Percentiles rank a stretch among this genome's conserved stretches.
These are phyloP conservation scores for Tuber brumale DNA, from an alignment of 495 filamentous ascomycete genomes.

Conservation along the genomic window DNA sequence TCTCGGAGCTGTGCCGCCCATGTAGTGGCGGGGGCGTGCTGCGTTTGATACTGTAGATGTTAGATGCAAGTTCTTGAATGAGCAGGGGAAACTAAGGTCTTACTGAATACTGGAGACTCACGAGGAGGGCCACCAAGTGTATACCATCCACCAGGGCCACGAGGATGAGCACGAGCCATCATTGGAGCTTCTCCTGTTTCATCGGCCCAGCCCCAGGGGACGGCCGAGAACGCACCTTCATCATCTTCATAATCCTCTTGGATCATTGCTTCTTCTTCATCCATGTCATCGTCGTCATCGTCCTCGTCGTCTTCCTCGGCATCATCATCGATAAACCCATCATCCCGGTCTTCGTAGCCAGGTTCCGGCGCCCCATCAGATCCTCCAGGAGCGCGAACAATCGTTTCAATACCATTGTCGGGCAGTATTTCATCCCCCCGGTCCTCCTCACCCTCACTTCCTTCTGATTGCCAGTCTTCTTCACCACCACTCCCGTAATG, in stretches of 20 bases:
- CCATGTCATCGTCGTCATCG: slow-evolving; percentile 66
- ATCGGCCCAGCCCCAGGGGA: slow-evolving; percentile 41
- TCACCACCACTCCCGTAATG: slow-evolving; percentile 57
- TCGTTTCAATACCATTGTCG: slow-evolving; percentile 43
- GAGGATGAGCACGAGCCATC: slow-evolving; percentile 41
- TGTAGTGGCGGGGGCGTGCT: slow-evolving; percentile 34
- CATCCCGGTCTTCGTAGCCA: slow-evolving; percentile 52
- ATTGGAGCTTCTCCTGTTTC: slow-evolving; percentile 44
- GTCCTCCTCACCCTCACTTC: slow-evolving; percentile 48
- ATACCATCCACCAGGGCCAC: slow-evolving; percentile 51
- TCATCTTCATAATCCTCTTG: slow-evolving; percentile 57
- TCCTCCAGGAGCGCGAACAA: slow-evolving; percentile 44
- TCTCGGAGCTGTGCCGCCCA: slow-evolving; percentile 32
- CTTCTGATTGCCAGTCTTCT: slow-evolving; percentile 45
- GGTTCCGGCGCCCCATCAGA: slow-evolving; percentile 46
- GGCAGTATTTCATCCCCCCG: slow-evolving; percentile 43
- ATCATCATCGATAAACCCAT: slow-evolving; percentile 58
- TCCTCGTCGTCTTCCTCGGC: slow-evolving; percentile 58
- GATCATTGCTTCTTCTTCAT: slow-evolving; percentile 56
- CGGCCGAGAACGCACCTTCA: slow-evolving; percentile 53
- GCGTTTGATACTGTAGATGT: slow-evolving; percentile 36
- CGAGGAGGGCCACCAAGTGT: slow-evolving; percentile 40
- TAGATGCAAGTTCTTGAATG: slow-evolving; percentile 27
- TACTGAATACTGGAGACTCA: slow-evolving; percentile 42
- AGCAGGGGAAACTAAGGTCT: slow-evolving; percentile 24